phyloP scores from a whole-genome alignment of 176 grass and related monocot species.

The Chrysopogon serrulatus region DNA sequence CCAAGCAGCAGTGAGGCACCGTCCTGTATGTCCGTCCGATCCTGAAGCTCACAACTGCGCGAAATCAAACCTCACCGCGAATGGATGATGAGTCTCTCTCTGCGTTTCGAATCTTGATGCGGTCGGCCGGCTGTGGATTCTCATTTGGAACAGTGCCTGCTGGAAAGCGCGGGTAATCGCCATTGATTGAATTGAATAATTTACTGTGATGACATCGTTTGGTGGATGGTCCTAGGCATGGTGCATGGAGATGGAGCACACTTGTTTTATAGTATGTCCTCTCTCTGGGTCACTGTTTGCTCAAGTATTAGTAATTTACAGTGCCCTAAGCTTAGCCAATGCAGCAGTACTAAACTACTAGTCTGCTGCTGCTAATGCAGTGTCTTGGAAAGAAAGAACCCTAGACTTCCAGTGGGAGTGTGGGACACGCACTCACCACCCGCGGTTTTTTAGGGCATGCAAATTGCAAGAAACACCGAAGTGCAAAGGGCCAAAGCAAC shows the following conservation, averaged over 20 bases:
- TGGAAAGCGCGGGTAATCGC: not conserved
- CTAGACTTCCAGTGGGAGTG: not conserved
- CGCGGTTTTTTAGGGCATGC: not conserved
- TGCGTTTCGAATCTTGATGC: not conserved
- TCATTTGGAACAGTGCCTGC: constrained; percentile 32
- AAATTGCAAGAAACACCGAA: not conserved
- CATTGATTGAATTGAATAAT: not conserved
- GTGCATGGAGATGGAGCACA: no score
- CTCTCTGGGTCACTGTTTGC: constrained; percentile 19
- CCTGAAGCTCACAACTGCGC: not conserved
- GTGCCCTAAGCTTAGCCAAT: constrained; percentile 33
- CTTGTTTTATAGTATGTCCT: constrained; percentile 77
- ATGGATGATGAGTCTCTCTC: no score
- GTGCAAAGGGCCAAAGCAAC: not conserved
- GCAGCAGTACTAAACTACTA: not conserved
- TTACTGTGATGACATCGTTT: constrained; percentile 29
- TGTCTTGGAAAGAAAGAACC: constrained; percentile 27
- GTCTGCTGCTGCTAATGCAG: not conserved
- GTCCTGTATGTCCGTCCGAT: constrained; percentile 27
- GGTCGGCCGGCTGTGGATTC: constrained; percentile 1
- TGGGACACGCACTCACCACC: no score
- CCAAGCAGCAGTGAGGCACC: constrained; percentile 19
- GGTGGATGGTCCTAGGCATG: constrained; percentile 18
- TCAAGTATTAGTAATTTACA: constrained; percentile 37
- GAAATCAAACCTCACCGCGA: not conserved